Percentiles rank a stretch among this genome's conserved stretches.
Evolutionary conservation across 768 basidiomycete species (phyloP).

Genomic region (Boletus subcaerulescens): DNA sequence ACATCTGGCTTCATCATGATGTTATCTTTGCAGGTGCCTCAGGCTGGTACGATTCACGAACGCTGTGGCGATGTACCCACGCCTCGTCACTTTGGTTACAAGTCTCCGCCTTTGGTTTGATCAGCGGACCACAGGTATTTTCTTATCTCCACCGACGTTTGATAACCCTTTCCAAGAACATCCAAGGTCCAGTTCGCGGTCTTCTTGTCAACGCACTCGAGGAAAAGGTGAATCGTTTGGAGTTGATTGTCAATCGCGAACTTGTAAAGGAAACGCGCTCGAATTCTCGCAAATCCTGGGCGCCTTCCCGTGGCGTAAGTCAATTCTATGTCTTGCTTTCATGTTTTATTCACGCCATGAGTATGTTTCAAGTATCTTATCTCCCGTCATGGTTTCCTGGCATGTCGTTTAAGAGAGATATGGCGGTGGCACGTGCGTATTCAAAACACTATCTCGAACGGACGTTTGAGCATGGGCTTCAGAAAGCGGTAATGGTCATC

Average conservation of each 20-base stretch:
- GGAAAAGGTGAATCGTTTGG: slow-evolving; percentile 31
- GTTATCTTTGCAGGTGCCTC: slow-evolving; percentile 37
- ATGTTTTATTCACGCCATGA: too few species aligned
- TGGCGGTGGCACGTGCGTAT: background rate
- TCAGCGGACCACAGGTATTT: slow-evolving; percentile 45
- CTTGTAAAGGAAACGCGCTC: slow-evolving; percentile 33
- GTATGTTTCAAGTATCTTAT: background rate
- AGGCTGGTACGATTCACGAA: slow-evolving; percentile 63
- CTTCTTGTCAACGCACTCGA: slow-evolving; percentile 34
- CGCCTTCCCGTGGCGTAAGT: background rate
- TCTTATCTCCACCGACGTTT: slow-evolving; percentile 39
- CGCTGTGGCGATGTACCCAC: slow-evolving; percentile 44
- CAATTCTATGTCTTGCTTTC: too few species aligned
- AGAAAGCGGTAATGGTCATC: background rate
- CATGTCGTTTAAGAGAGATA: background rate
- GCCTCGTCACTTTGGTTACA: slow-evolving; percentile 39
- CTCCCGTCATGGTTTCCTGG: background rate
- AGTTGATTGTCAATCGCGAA: slow-evolving; percentile 52
- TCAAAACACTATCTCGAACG: background rate
- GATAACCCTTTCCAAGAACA: slow-evolving; percentile 40
- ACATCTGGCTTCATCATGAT: slow-evolving; percentile 17
- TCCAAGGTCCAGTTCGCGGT: slow-evolving; percentile 31
- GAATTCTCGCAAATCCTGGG: background rate
- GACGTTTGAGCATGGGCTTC: background rate
- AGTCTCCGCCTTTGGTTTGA: slow-evolving; percentile 45